These are phyloP conservation scores for Myxozyma sirexii DNA, from an alignment of 805 yeast genomes.

Conservation along the genomic window DNA sequence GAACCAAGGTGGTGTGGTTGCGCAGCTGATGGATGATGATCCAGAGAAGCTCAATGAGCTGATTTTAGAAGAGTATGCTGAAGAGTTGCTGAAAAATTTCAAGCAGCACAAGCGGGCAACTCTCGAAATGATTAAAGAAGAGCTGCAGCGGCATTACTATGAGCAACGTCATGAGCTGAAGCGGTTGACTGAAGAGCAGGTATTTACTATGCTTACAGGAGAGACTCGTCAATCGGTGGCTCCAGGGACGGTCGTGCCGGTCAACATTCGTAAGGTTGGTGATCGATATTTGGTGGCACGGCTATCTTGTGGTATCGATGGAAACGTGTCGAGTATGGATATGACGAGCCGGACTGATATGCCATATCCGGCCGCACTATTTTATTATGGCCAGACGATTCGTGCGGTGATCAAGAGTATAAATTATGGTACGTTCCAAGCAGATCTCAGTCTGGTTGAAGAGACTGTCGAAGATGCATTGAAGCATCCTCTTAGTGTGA, in stretches of 20 bases:
- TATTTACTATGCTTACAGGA: constrained; percentile 88
- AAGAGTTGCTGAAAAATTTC: constrained; percentile 69
- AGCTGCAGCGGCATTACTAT: constrained; percentile 81
- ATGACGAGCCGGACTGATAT: constrained; percentile 47
- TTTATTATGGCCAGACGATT: constrained; percentile 74
- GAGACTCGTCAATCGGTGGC: constrained; percentile 72
- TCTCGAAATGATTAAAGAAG: constrained; percentile 80
- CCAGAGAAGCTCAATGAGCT: constrained; percentile 79
- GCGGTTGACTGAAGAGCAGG: constrained; percentile 63
- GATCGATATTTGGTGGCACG: constrained; percentile 48
- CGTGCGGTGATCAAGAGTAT: constrained; percentile 76
- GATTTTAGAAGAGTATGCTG: constrained; percentile 88
- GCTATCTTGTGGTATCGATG: constrained; percentile 67
- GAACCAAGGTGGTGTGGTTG: constrained; percentile 79
- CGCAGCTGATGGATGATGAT: constrained; percentile 69
- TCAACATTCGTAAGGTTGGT: constrained; percentile 64
- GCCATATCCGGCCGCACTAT: constrained; percentile 51
- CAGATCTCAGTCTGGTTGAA: constrained; percentile 70
- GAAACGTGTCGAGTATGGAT: constrained; percentile 46
- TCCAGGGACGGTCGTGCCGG: constrained; percentile 74
- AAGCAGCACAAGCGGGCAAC: constrained; percentile 73
- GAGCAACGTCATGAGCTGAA: constrained; percentile 80
- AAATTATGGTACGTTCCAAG: constrained; percentile 73
- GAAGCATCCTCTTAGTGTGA: constrained; percentile 38
- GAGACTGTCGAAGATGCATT: constrained; percentile 62